Percentiles rank a stretch among this genome's conserved stretches.
Conservation (phyloP, 495 filamentous ascomycete species). For the Amphirosellinia nigrospora region DNA sequence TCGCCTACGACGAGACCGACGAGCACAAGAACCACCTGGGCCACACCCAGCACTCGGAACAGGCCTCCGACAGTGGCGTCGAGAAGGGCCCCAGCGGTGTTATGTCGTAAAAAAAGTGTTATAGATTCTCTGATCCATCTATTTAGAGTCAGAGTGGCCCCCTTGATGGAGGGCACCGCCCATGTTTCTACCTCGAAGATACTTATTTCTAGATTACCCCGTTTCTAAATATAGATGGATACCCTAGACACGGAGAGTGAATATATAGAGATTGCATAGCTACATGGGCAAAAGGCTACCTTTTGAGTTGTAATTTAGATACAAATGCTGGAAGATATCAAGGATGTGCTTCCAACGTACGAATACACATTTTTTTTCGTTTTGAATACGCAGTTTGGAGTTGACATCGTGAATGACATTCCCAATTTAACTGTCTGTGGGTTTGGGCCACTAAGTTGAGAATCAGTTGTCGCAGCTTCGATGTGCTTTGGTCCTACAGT, state of each 20-base stretch:
- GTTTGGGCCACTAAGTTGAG: too few species aligned
- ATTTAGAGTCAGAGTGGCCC: background rate
- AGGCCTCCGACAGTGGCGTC: conserved; percentile 23
- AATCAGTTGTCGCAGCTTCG: too few species aligned
- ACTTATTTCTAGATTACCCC: conserved; percentile 14
- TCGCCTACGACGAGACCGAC: conserved; percentile 60
- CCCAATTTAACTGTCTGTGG: too few species aligned
- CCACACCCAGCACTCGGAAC: conserved; percentile 22
- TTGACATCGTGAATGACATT: too few species aligned
- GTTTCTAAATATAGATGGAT: background rate
- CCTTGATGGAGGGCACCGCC: background rate
- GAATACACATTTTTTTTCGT: background rate
- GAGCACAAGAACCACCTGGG: conserved; percentile 39
- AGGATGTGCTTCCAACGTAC: background rate
- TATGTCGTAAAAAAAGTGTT: background rate
- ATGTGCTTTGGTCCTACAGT: too few species aligned
- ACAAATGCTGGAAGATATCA: background rate
- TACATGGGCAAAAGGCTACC: background rate
- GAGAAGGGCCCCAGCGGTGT: conserved; percentile 30
- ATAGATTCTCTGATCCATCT: background rate
- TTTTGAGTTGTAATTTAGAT: background rate
- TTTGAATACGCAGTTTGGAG: background rate
- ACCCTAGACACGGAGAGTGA: conserved; percentile 12
- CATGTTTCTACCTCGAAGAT: background rate
- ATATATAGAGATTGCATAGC: background rate